Base-by-base conservation (phyloP, 2,329 filamentous ascomycete species). In the Mariannaea elegans region DNA sequence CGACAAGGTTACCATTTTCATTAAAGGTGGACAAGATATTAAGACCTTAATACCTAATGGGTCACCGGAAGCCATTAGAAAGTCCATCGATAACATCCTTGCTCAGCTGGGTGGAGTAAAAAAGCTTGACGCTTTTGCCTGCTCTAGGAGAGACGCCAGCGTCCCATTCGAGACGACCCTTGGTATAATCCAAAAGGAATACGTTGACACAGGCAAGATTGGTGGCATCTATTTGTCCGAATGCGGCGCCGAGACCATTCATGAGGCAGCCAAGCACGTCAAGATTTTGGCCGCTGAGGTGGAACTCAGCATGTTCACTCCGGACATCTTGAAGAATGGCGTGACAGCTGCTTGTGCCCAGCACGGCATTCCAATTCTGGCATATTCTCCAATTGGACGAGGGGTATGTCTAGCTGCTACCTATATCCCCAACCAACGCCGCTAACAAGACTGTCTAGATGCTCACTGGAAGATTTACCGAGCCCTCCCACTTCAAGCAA, bases 321-420 rank as follows among this genome's bases (percentile, higher is more conserved):
- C 79, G 0, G 82, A 85, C 12, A 77, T 81, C 18, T 73, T 84
- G 24, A 73, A 72, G 24, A 85, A 86, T 64, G 83, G 84, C 2
- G 75, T 87, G 32, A 80, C 81, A 3, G 78, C 78, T 2, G 81
- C 85, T 0, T 90, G 87, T 68, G 81, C 79, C 0, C 82, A 94
- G 72, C 75, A 90, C 42, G 78, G 81, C 39, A 92, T 94, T 59
- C 88, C 90, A 0, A 78, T 94, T 44, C 76, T 92, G 34, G 90
- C 89, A 0, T 94, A 93, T 76, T 89, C 88, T 42, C 91, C 91
- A 1, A 79, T 93, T 0, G 88, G 90, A 3, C 79, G 84, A 21
- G 82, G 83, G 1, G 77, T 80, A 72, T 66, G 77, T 72, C 16
- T 38, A 48, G 14, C 24, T 27, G 18, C n/a, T n/a, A n/a, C n/a